phyloP scores from a whole-genome alignment of 257 asterid genomes.

The Petunia axillaris region DNA sequence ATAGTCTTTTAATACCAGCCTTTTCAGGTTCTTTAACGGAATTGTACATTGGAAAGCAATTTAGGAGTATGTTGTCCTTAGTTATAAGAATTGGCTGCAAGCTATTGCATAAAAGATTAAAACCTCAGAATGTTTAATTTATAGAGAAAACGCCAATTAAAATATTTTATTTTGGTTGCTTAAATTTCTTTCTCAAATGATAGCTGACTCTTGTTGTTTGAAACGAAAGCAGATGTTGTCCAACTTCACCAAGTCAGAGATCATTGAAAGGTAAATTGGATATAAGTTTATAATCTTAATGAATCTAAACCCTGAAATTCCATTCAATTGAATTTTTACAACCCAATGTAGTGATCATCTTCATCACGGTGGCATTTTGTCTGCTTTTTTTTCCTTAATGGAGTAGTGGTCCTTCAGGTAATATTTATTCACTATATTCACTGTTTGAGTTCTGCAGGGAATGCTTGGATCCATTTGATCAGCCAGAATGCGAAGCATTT shows the following conservation, averaged over 20 bases:
- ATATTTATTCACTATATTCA: neutral
- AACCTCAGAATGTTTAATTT: neutral
- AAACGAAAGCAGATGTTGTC: slow-evolving; percentile 63
- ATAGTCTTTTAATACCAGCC: neutral
- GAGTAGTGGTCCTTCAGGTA: neutral
- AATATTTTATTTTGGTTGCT: slow-evolving; percentile 12
- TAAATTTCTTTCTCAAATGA: slow-evolving; percentile 3
- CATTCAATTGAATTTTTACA: slow-evolving; percentile 8
- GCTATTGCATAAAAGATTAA: neutral
- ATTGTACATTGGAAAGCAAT: neutral
- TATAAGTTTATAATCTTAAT: neutral
- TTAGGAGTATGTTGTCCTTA: neutral
- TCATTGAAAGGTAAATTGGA: slow-evolving; percentile 70
- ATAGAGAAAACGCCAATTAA: neutral
- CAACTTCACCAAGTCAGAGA: slow-evolving; percentile 68
- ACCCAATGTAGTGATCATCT: slow-evolving; percentile 10
- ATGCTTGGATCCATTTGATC: slow-evolving; percentile 86
- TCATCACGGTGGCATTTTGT: neutral
- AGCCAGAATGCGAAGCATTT: slow-evolving; percentile 90
- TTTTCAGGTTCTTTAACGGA: neutral
- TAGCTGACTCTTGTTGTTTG: slow-evolving; percentile 35
- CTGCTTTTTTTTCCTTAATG: neutral
- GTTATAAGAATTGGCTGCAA: neutral
- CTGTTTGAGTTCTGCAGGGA: slow-evolving; percentile 53
- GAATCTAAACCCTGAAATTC: neutral